Base-by-base conservation (phyloP, 768 basidiomycete species). In the Xerocomellus chrysenteron region DNA sequence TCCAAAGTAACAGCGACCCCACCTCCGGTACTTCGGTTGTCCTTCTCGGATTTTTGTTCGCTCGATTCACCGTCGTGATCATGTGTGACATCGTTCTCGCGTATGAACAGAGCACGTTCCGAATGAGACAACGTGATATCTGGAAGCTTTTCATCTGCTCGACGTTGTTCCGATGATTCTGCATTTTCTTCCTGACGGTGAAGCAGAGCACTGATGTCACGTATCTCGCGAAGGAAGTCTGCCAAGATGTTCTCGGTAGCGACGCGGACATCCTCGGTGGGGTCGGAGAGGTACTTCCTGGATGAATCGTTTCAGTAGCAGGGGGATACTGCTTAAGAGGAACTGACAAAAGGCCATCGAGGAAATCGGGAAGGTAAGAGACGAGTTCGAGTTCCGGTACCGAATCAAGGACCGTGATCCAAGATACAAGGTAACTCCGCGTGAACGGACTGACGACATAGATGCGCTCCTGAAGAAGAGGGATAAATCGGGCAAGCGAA, bases 381-480 rank as follows among this genome's bases (percentile, higher is more conserved):
- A 98, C 89, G 44, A 99, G 81, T 69, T 98, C 96, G 52, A 99
- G 78, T 67, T 99, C 97, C 12, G 97, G 97, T 5, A 98, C 92
- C 19, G 94, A 95, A 68, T 98, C 94, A 44, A 99, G 81, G 5
- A 97, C 91, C 42, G 84, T 92, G 56, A 98, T 92, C 97, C 97
- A 99, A 2, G 90, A 89, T 35, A 97, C 92, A n/a, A 99, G 82
- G 71, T 94, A 98, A 69, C 88, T 96, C 57, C 97, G 79, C 1
- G 97, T 96, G 70, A 96, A 94, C 1, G 97, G 96, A 68, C 88
- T 95, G 68, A 98, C 78, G 61, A 98, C 97, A 65, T 95, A 90
- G 50, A 98, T 94, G 58, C 97, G 82, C 60, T 98, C 96, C 47
- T 87, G 83, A 8, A 99, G 82, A 28, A 99, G 78, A 21, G 97